Conservation (phyloP, 768 basidiomycete species). For the Gloeostereum incarnatum region DNA sequence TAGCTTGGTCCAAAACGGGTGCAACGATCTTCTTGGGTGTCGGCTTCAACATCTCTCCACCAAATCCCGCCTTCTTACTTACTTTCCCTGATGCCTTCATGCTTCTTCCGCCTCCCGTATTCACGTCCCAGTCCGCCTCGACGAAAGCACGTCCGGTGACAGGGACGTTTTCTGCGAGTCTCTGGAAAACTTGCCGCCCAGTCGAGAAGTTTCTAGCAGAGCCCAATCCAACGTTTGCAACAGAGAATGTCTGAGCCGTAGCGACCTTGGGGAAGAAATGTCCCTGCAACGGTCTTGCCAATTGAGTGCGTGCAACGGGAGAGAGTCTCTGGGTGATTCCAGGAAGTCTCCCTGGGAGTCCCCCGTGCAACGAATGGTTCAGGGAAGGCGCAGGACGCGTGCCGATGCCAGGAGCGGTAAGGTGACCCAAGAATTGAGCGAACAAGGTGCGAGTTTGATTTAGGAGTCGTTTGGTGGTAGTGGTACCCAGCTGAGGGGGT, state of each 20-base stretch:
- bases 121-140: constrained; percentile 64
- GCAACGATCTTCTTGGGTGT: not conserved
- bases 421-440: constrained; percentile 43
- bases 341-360: constrained; percentile 22
- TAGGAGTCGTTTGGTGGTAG: constrained; percentile 35
- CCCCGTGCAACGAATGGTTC: constrained; percentile 16
- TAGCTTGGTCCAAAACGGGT: constrained; percentile 10
- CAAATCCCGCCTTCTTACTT: constrained; percentile 15
- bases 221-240: constrained; percentile 68
- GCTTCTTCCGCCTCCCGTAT: constrained; percentile 33
- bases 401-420: constrained; percentile 44
- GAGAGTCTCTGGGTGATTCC: constrained; percentile 51
- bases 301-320: constrained; percentile 39
- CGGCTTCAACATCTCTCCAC: constrained; percentile 26
- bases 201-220: constrained; percentile 70
- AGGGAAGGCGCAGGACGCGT: constrained; percentile 19
- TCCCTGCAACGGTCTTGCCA: constrained; percentile 33
- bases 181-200: constrained; percentile 68
- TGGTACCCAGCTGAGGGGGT: constrained; percentile 18
- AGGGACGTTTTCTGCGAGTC: constrained; percentile 72
- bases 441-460: constrained; percentile 46
- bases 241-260: constrained; percentile 32
- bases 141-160: constrained; percentile 65
- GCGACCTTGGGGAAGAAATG: constrained; percentile 54
- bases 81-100: constrained; percentile 17